Evolutionary conservation across 495 filamentous ascomycete species (phyloP).

Genomic region (Hypoxylon subgilvum): DNA sequence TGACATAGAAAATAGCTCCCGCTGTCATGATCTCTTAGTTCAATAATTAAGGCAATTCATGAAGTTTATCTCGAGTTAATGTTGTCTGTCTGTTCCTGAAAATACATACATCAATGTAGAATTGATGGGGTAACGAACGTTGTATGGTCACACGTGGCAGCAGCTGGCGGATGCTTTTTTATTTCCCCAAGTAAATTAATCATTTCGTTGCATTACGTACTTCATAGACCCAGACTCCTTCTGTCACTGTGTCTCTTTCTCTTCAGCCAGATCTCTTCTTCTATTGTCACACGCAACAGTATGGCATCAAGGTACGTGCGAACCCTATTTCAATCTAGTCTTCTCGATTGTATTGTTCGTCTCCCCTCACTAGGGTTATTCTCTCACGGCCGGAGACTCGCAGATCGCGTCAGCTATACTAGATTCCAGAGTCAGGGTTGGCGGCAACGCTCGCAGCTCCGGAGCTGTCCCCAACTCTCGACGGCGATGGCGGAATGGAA

Average conservation of each 20-base stretch:
- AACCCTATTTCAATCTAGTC: neutral
- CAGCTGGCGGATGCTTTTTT: slow-evolving; percentile 28
- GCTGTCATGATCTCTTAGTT: too few relatives aligned
- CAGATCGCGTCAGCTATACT: slow-evolving; percentile 23
- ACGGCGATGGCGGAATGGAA: too few relatives aligned
- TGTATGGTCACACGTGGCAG: slow-evolving; percentile 27
- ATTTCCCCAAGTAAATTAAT: slow-evolving; percentile 26
- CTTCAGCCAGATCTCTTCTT: neutral
- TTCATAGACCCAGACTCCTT: too few relatives aligned
- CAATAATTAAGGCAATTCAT: too few relatives aligned
- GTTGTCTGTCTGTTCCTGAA: neutral
- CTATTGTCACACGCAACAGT: neutral
- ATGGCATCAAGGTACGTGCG: slow-evolving; percentile 40
- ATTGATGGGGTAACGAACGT: neutral
- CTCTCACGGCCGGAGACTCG: slow-evolving; percentile 10
- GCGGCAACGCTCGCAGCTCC: too few relatives aligned
- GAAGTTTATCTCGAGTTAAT: too few relatives aligned
- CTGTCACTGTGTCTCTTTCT: neutral
- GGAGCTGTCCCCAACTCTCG: too few relatives aligned
- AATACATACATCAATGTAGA: neutral
- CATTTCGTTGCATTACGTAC: too few relatives aligned
- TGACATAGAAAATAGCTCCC: too few relatives aligned
- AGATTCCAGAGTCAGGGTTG: too few relatives aligned
- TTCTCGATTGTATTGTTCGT: too few relatives aligned
- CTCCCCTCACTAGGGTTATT: too few relatives aligned